These are phyloP conservation scores for Nannizzia gypsea DNA, from an alignment of 2,329 filamentous ascomycete species.

Conservation along the genomic window DNA sequence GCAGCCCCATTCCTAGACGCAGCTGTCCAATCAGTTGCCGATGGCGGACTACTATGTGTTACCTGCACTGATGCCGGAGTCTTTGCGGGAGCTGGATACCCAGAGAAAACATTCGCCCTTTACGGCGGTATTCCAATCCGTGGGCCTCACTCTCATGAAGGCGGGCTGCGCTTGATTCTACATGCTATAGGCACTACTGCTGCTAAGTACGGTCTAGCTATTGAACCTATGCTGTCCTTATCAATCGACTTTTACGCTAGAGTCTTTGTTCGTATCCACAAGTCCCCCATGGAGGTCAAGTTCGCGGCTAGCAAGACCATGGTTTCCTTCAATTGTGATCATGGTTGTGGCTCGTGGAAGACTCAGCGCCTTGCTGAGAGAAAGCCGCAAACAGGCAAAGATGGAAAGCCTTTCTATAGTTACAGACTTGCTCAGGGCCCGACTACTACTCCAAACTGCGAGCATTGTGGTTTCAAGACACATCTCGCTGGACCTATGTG, in stretches of 20 bases:
- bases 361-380: slow-evolving; percentile 67
- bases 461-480: slow-evolving; percentile 75
- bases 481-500: slow-evolving; percentile 94
- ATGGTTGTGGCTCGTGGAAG: slow-evolving; percentile 82
- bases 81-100: slow-evolving; percentile 86
- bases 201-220: slow-evolving; percentile 71
- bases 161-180: slow-evolving; percentile 72
- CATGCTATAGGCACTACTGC: slow-evolving; percentile 70
- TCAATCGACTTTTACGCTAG: slow-evolving; percentile 94
- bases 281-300: slow-evolving; percentile 76
- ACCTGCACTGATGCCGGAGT: slow-evolving; percentile 95
- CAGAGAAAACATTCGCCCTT: slow-evolving; percentile 85
- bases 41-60: slow-evolving; percentile 83
- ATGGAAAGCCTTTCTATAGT: slow-evolving; percentile 62
- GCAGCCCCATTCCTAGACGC: slow-evolving; percentile 87
- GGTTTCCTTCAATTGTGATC: slow-evolving; percentile 82
- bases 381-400: slow-evolving; percentile 56
- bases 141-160: slow-evolving; percentile 77
- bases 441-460: slow-evolving; percentile 53
- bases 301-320: slow-evolving; percentile 84
- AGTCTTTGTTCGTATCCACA: slow-evolving; percentile 71
- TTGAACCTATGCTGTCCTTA: slow-evolving; percentile 82
- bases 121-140: slow-evolving; percentile 86
- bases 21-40: slow-evolving; percentile 72
- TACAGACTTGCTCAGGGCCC: slow-evolving; percentile 64